Conservation (phyloP, 148 eudicot species). For the Euryodendron excelsum region DNA sequence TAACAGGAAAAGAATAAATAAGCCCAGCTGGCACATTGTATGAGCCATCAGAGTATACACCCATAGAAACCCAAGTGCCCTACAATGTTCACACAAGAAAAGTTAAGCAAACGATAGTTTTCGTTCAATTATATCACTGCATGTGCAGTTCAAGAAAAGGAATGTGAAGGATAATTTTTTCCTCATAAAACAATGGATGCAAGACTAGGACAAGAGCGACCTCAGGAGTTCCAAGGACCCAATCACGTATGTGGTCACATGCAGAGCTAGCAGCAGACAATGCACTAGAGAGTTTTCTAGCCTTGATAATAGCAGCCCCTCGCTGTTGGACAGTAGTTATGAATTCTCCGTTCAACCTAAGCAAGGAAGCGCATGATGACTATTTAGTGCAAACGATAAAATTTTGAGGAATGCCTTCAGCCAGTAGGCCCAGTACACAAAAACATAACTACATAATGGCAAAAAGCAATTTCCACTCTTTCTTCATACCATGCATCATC, state of each 20-base stretch:
- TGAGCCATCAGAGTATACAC: conserved; percentile 93
- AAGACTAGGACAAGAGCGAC: conserved; percentile 33
- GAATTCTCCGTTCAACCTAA: conserved; percentile 74
- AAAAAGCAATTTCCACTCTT: background rate
- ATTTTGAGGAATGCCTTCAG: background rate
- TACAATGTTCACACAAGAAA: conserved; percentile 19
- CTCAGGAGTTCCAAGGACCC: conserved; percentile 99
- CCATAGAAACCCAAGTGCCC: conserved; percentile 97
- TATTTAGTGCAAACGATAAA: background rate
- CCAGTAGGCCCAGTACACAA: background rate
- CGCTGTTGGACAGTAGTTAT: conserved; percentile 87
- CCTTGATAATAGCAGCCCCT: conserved; percentile 97
- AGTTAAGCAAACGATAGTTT: background rate
- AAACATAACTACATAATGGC: background rate
- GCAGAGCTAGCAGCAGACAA: conserved; percentile 95
- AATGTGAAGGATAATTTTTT: background rate
- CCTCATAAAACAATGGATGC: background rate
- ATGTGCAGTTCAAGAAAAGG: background rate
- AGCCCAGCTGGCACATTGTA: conserved; percentile 86
- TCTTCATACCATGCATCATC: conserved; percentile 72
- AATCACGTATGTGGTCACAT: conserved; percentile 94
- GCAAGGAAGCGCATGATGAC: background rate
- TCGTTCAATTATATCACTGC: background rate
- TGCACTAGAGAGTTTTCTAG: conserved; percentile 94
- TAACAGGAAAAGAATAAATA: conserved; percentile 87